These are phyloP conservation scores for Populus hybrid DNA, from an alignment of 441 rosid species.

Conservation along the genomic window DNA sequence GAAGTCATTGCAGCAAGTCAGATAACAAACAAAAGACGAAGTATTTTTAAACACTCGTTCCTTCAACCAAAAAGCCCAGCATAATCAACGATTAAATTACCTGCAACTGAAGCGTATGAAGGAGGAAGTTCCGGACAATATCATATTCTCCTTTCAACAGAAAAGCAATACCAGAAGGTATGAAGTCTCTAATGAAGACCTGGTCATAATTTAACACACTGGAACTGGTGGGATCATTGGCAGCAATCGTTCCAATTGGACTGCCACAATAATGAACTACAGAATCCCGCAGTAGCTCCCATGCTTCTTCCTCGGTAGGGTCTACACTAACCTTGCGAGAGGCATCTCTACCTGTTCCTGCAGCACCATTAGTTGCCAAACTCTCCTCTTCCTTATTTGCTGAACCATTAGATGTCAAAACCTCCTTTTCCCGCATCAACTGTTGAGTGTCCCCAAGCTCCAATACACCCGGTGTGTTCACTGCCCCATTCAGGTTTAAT, in stretches of 20 bases:
- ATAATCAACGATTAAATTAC: slow-evolving; percentile 28
- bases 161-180: slow-evolving; percentile 87
- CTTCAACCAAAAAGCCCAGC: background rate
- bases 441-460: slow-evolving; percentile 33
- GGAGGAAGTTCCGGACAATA: slow-evolving; percentile 87
- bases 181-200: slow-evolving; percentile 88
- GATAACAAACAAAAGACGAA: background rate
- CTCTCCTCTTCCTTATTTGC: slow-evolving; percentile 23
- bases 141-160: slow-evolving; percentile 92
- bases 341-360: slow-evolving; percentile 21
- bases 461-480: slow-evolving; percentile 22
- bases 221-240: slow-evolving; percentile 77
- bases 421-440: slow-evolving; percentile 32
- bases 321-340: slow-evolving; percentile 29
- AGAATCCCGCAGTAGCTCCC: slow-evolving; percentile 69
- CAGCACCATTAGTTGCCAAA: slow-evolving; percentile 21
- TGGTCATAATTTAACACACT: slow-evolving; percentile 81
- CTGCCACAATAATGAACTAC: slow-evolving; percentile 45
- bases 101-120: slow-evolving; percentile 92
- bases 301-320: slow-evolving; percentile 78
- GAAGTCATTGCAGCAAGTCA: background rate
- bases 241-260: slow-evolving; percentile 51
- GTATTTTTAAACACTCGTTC: too few relatives aligned
- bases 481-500: slow-evolving; percentile 34
- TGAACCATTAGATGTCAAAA: slow-evolving; percentile 23